Conservation (phyloP, 192 early-diverging fungal genomes). For the Linnemannia schmuckeri region DNA sequence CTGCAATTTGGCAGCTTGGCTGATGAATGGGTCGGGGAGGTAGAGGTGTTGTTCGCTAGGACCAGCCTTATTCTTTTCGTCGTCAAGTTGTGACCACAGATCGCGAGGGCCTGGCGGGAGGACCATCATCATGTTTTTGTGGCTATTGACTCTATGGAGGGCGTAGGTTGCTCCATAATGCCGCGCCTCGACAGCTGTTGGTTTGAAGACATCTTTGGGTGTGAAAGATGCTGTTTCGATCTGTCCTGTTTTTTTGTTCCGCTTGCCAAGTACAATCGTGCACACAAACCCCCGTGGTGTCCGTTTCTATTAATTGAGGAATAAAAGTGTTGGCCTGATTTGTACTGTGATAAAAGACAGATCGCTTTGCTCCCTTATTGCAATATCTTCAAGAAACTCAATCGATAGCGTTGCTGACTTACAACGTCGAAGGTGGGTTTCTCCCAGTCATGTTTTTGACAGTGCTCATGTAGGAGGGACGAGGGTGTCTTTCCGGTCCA, state of each 20-base stretch:
- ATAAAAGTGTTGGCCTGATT: neutral
- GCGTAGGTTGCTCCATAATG: slow-evolving; percentile 84
- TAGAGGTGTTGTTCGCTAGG: slow-evolving; percentile 67
- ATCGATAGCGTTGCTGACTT: neutral
- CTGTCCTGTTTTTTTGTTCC: slow-evolving; percentile 71
- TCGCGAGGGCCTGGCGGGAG: slow-evolving; percentile 81
- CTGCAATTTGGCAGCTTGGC: slow-evolving; percentile 60
- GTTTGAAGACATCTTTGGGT: slow-evolving; percentile 64
- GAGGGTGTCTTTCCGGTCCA: slow-evolving; percentile 93
- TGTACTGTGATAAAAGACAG: neutral
- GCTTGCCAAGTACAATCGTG: slow-evolving; percentile 65
- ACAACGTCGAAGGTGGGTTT: slow-evolving; percentile 76
- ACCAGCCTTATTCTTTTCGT: slow-evolving; percentile 58
- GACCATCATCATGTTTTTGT: slow-evolving; percentile 76
- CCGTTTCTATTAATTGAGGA: slow-evolving; percentile 23
- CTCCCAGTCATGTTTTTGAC: slow-evolving; percentile 81
- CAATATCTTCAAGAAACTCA: neutral
- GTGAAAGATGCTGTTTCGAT: slow-evolving; percentile 62
- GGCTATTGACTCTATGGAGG: slow-evolving; percentile 80
- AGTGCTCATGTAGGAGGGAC: slow-evolving; percentile 82
- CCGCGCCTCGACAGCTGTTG: slow-evolving; percentile 69
- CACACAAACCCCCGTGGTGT: slow-evolving; percentile 57
- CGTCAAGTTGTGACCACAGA: slow-evolving; percentile 80
- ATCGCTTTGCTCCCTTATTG: slow-evolving; percentile 13
- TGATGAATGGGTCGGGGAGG: slow-evolving; percentile 83